These are phyloP conservation scores for Rhynchospora pubera DNA, from an alignment of 176 grass and related monocot species.

Conservation along the genomic window DNA sequence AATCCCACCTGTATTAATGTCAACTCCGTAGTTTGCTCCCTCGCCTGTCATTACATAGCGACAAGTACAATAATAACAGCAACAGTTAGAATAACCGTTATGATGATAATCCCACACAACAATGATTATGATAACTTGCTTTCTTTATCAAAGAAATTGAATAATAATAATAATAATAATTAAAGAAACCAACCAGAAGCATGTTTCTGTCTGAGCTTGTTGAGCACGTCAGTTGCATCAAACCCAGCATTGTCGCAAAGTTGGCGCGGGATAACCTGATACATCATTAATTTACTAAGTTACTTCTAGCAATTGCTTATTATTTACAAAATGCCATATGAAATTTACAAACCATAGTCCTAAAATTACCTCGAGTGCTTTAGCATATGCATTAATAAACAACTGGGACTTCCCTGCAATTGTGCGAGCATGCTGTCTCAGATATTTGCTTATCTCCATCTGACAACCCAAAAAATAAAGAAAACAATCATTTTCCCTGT, in stretches of 20 bases:
- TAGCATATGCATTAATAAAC: slow-evolving; percentile 90
- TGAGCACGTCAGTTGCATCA: slow-evolving; percentile 85
- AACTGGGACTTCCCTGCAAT: slow-evolving; percentile 92
- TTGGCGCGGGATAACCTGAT: slow-evolving; percentile 84
- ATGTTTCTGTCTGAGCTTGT: slow-evolving; percentile 93
- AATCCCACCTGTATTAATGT: slow-evolving; percentile 92
- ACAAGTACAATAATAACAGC: slow-evolving; percentile 4
- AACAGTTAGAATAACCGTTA: neutral
- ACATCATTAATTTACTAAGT: neutral
- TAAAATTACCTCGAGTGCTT: slow-evolving; percentile 81
- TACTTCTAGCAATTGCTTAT: neutral
- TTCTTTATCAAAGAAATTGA: neutral
- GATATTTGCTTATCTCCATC: slow-evolving; percentile 92
- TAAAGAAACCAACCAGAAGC: slow-evolving; percentile 52
- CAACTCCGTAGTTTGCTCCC: slow-evolving; percentile 92
- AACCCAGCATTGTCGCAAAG: slow-evolving; percentile 97
- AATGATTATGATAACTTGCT: slow-evolving; percentile 5
- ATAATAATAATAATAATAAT: neutral
- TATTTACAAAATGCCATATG: neutral
- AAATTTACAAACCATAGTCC: neutral
- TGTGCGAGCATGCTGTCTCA: slow-evolving; percentile 62
- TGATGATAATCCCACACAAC: neutral
- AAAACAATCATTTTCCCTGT: neutral
- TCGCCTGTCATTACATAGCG: slow-evolving; percentile 47
- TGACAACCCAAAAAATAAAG: slow-evolving; percentile 20